Conservation (phyloP, 805 yeast species). For the Ogataea methanolica region DNA sequence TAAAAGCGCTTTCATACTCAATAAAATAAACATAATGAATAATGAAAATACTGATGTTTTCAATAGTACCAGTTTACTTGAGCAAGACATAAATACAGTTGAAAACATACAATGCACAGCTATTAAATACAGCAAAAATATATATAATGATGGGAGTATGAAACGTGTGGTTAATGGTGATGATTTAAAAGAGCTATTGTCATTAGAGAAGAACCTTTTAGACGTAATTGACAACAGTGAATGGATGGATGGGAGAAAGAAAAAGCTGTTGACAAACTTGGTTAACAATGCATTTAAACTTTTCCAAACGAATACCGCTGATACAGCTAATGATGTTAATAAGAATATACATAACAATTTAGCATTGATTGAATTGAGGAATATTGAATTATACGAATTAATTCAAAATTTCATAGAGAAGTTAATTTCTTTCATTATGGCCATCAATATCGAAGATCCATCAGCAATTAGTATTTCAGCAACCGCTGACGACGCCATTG, state of each 20-base stretch:
- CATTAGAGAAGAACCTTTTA: conserved; percentile 11
- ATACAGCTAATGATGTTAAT: too few relatives aligned
- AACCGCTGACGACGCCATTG: too few relatives aligned
- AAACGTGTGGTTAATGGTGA: not conserved
- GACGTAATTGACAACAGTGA: conserved; percentile 5
- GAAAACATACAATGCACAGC: not conserved
- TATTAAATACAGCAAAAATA: not conserved
- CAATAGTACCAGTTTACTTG: too few relatives aligned
- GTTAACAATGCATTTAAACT: conserved; percentile 13
- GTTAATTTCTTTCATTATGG: conserved; percentile 29
- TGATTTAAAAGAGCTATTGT: conserved; percentile 1
- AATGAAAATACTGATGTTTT: too few relatives aligned
- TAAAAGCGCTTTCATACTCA: too few relatives aligned
- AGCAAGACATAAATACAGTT: not conserved
- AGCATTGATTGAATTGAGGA: conserved; percentile 14
- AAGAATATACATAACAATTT: not conserved
- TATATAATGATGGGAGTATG: not conserved
- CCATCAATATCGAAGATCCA: not conserved
- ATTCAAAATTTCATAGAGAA: conserved; percentile 31
- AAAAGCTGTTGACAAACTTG: conserved; percentile 9
- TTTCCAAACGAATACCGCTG: conserved; percentile 1
- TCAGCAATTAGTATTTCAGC: not conserved
- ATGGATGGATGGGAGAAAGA: conserved; percentile 7
- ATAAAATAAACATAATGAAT: too few relatives aligned
- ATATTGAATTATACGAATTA: conserved; percentile 23